These are phyloP conservation scores for Leccinum olivaceopallidum DNA, from an alignment of 768 basidiomycete genomes.

Conservation along the genomic window DNA sequence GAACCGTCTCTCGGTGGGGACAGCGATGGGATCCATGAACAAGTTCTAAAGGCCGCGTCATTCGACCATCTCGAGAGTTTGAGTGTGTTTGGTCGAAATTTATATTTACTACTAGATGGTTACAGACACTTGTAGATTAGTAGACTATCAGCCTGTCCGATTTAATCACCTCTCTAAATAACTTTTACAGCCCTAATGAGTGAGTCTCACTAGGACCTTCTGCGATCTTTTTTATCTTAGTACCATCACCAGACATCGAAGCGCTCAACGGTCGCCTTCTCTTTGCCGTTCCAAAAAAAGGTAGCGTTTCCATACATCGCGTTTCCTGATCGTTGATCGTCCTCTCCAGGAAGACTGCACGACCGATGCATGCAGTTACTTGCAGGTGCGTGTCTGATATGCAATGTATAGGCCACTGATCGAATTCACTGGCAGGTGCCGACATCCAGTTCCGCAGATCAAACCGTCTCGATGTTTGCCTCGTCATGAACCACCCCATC, in stretches of 20 bases:
- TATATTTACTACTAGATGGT: too few species aligned
- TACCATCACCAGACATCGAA: constrained; percentile 55
- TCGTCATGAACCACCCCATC: constrained; percentile 92
- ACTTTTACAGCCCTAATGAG: constrained; percentile 21
- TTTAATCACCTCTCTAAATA: too few species aligned
- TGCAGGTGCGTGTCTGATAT: constrained; percentile 52
- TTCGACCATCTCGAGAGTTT: neutral
- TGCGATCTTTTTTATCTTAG: neutral
- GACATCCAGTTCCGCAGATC: constrained; percentile 93
- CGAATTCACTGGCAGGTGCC: constrained; percentile 56
- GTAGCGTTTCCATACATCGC: constrained; percentile 37
- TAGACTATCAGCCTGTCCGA: too few species aligned
- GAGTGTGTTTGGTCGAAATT: neutral
- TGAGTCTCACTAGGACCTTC: constrained; percentile 4
- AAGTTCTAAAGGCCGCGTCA: neutral
- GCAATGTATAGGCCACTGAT: neutral
- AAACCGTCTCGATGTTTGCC: constrained; percentile 86
- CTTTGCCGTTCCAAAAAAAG: constrained; percentile 98
- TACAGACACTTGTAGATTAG: too few species aligned
- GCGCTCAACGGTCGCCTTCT: constrained; percentile 81
- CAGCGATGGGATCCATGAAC: constrained; percentile 16
- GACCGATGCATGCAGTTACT: constrained; percentile 89
- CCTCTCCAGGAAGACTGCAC: constrained; percentile 69
- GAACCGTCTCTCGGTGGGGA: constrained; percentile 63
- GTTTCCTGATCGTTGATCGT: constrained; percentile 1